Percentiles rank a stretch among this genome's conserved stretches.
phyloP scores from a whole-genome alignment of 2,329 filamentous ascomycete species.

The Pseudogymnoascus sp. region DNA sequence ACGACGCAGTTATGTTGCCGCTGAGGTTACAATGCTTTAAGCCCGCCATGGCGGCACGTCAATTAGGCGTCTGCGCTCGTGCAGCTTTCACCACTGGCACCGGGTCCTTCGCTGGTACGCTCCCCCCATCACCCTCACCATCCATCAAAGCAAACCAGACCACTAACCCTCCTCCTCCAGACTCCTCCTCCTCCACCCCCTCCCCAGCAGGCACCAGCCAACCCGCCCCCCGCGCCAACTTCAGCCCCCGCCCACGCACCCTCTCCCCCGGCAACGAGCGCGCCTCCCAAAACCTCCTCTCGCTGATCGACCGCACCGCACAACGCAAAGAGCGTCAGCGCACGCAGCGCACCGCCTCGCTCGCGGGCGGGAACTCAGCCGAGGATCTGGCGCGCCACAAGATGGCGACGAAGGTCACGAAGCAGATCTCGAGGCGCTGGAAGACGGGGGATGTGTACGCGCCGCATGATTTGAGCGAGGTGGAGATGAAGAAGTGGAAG shows the following conservation, averaged over 20 bases:
- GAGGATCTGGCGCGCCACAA: slow-evolving; percentile 13
- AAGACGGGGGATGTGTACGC: slow-evolving; percentile 76
- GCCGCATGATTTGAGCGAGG: slow-evolving; percentile 72
- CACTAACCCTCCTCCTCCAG: background rate
- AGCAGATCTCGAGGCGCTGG: slow-evolving; percentile 64
- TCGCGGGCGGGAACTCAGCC: background rate
- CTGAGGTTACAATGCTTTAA: slow-evolving; percentile 26
- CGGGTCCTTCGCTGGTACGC: slow-evolving; percentile 19
- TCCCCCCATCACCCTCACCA: background rate
- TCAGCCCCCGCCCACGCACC: slow-evolving; percentile 13
- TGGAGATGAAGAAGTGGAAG: slow-evolving; percentile 77
- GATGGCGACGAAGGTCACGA: slow-evolving; percentile 44
- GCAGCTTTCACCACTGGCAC: slow-evolving; percentile 23
- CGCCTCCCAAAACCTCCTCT: background rate
- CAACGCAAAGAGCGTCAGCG: background rate
- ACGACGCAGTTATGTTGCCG: slow-evolving; percentile 18
- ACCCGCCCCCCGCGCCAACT: slow-evolving; percentile 6
- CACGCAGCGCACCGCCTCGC: background rate
- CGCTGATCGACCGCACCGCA: background rate
- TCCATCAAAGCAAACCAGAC: slow-evolving; percentile 5
- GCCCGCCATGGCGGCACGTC: slow-evolving; percentile 12
- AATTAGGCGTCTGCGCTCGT: slow-evolving; percentile 10
- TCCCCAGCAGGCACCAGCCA: background rate
- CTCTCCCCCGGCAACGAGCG: background rate
- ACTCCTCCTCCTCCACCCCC: background rate